Base-by-base conservation (phyloP, 768 basidiomycete genomes). In the Royoungia palumana region DNA sequence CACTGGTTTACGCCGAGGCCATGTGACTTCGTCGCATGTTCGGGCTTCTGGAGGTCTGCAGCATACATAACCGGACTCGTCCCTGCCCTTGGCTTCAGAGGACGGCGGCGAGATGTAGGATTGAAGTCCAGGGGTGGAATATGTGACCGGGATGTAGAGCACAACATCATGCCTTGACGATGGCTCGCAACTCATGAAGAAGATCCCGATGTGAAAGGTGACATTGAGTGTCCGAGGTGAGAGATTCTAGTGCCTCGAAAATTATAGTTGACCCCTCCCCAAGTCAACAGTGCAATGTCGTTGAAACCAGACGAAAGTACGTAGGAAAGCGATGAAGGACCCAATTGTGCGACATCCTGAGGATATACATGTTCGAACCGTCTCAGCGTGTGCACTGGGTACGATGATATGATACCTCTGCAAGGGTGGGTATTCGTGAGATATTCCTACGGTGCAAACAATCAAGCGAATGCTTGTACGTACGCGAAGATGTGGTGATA, bases 31-130 rank as follows among this genome's bases (percentile, higher is more conserved):
- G 20, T 21, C n/a, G 45, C 37, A n/a, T 54, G 53, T 5, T 51
- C 34, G 6, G 34, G 11, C 22, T 44, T 51, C 4, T n/a, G 21
- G 1, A 35, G 35, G 5, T 44, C 30, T n/a, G 50, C 20, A 11
- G 44, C 49, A 32, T 45, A 48, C 16, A 55, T 13, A 4, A 53
- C 35, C 0, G 54, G 51, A 7, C 35, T 49, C 9, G 54, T 51
- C 21, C 54, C 40, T 6, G 9, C 17, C 41, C 41, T 30, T 12
- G 41, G 41, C 12, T 42, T 42, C 10, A 42, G 19, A 30, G 28
- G 38, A 24, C 10, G 21, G 6, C n/a, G 38, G 13, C 14, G 32
- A 22, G 14, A 44, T 32, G 9, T 35, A 44, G 10, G 43, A 16
- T 8, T 24, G 21, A 9, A 46, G 25, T 14, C 3, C 24, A 7